Percentiles rank a stretch among this genome's conserved stretches.
These are phyloP conservation scores for Patellaria atrata DNA, from an alignment of 495 filamentous ascomycete species.

Conservation along the genomic window DNA sequence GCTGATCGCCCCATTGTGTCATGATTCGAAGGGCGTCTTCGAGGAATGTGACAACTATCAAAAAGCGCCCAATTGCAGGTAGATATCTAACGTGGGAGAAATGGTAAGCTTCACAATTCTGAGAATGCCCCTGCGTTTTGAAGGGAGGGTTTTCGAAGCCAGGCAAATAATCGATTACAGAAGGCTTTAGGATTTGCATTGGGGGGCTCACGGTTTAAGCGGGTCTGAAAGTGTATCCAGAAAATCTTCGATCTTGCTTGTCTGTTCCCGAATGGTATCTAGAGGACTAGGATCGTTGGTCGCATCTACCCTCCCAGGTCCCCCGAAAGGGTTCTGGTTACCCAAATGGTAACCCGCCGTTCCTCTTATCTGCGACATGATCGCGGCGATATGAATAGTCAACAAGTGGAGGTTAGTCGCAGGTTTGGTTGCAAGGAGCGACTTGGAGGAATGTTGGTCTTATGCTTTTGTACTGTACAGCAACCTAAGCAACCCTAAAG, in stretches of 20 bases:
- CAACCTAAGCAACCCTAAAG: too few relatives aligned
- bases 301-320: constrained; percentile 43
- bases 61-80: constrained; percentile 85
- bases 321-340: constrained; percentile 36
- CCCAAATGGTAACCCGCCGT: constrained; percentile 92
- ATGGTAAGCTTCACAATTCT: constrained; percentile 9
- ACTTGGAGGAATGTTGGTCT: constrained; percentile 5
- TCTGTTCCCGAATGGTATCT: constrained; percentile 83
- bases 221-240: constrained; percentile 82
- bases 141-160: too few relatives aligned
- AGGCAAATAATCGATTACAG: background rate
- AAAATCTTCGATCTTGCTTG: constrained; percentile 94
- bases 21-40: constrained; percentile 93
- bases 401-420: constrained; percentile 4
- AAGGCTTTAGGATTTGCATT: background rate
- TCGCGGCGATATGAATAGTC: too few relatives aligned
- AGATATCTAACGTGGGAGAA: constrained; percentile 50
- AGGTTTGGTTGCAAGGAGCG: constrained; percentile 1
- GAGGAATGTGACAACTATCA: constrained; percentile 97
- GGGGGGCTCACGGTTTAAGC: constrained; percentile 69
- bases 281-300: constrained; percentile 71
- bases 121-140: too few relatives aligned
- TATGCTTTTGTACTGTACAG: background rate
- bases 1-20: constrained; percentile 96
- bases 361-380: constrained; percentile 92